Percentiles rank a stretch among this genome's conserved stretches.
Conservation (phyloP, 148 eudicot genomes). For the Chenopodium formosanum region DNA sequence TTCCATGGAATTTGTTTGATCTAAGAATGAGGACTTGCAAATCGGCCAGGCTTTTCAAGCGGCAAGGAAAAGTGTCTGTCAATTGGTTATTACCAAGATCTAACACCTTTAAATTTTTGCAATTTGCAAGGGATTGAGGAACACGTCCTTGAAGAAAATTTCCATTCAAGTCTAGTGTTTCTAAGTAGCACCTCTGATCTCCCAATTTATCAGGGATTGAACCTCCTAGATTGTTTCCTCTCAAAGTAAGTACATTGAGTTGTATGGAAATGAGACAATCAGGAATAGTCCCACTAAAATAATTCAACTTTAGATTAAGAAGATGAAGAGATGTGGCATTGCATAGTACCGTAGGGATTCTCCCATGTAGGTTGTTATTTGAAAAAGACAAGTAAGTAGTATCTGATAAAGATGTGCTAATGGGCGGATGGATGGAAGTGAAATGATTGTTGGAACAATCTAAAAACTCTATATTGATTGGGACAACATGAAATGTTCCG, state of each 20-base stretch:
- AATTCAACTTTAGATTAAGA: too few relatives aligned
- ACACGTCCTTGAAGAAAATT: constrained; percentile 43
- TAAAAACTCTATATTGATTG: not conserved
- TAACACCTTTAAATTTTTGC: constrained; percentile 34
- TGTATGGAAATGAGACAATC: too few relatives aligned
- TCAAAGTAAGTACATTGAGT: not conserved
- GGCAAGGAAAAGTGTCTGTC: constrained; percentile 44
- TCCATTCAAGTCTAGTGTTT: constrained; percentile 25
- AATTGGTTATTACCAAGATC: constrained; percentile 46
- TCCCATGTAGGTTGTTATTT: constrained; percentile 7
- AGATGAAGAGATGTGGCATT: too few relatives aligned
- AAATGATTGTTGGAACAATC: constrained; percentile 26
- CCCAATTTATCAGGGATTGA: constrained; percentile 5
- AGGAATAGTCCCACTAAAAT: too few relatives aligned
- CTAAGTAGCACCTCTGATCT: constrained; percentile 6
- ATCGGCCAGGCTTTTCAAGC: constrained; percentile 26
- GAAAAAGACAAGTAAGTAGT: constrained; percentile 19
- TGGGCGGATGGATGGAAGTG: not conserved
- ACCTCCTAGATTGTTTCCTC: constrained; percentile 20
- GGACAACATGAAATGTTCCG: constrained; percentile 36
- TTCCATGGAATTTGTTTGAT: constrained; percentile 43
- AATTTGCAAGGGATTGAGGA: constrained; percentile 51
- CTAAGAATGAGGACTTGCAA: constrained; percentile 54
- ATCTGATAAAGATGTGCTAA: not conserved
- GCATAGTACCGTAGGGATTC: constrained; percentile 3